A percentile compares a stretch with the other conserved stretches of the same genome.
Conservation (phyloP, 2,329 filamentous ascomycete genomes). For the Apiospora sp. region DNA sequence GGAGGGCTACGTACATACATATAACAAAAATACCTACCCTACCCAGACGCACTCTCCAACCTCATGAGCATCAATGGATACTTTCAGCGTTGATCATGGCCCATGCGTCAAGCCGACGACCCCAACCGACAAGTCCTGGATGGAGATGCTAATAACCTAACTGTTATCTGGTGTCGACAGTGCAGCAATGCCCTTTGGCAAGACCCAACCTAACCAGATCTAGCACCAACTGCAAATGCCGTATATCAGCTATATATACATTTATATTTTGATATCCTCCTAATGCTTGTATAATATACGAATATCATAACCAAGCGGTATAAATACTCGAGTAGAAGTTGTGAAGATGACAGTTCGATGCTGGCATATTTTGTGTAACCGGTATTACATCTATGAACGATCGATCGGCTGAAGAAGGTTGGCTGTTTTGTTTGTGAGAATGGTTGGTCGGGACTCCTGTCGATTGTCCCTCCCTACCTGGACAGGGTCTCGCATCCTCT, state of each 20-base stretch:
- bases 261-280: background rate
- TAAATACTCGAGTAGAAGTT: background rate
- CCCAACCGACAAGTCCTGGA: background rate
- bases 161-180: background rate
- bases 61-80: constrained; percentile 14
- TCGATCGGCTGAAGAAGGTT: background rate
- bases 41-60: background rate
- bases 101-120: background rate
- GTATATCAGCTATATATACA: background rate
- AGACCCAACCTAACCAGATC: background rate
- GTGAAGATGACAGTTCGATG: background rate
- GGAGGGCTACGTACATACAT: background rate
- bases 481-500: constrained; percentile 9
- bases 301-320: too few species aligned
- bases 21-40: background rate
- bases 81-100: constrained; percentile 9
- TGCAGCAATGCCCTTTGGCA: background rate
- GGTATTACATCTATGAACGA: background rate
- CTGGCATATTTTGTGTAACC: background rate
- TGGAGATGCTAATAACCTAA: background rate
- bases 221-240: background rate
- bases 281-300: background rate
- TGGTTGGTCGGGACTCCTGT: background rate
- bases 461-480: background rate
- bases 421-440: background rate